Evolutionary conservation across 2,329 filamentous ascomycete genomes (phyloP), one percentile per base, ranked within the genome.

Genomic region (Chaetomiaceae sp.): DNA sequence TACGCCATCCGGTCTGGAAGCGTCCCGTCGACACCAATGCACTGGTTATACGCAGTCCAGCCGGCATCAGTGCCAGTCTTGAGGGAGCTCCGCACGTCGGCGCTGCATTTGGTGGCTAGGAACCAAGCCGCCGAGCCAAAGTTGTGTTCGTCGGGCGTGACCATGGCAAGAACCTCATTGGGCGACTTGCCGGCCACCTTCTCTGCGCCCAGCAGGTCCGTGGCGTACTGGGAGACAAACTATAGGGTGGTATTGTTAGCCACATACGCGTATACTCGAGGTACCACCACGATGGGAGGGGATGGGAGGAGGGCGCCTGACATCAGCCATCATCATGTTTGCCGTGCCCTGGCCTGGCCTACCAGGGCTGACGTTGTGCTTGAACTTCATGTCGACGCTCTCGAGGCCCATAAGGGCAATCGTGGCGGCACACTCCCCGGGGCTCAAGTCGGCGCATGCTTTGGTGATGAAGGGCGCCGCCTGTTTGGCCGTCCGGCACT

Each of bases 361-460:
- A n/a, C 76, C 78, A 1, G 58, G 73, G 71, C 30, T 48, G 59
- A 63, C 44, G 70, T 90, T 89, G 67, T 75, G 78, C 69, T 85
- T 88, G 77, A 81, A 91, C 62, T 79, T 76, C 71, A 91, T 88
- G 57, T 84, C 76, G 20, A 53, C 81, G 1, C 80, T 82, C 72
- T 95, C 90, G 65, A 84, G 84, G 10, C 85, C 80, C 72, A 89
- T 86, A 64, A 90, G 74, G 11, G 84, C 75, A 38, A 94, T 65
- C 14, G 91, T 68, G 20, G 84, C 87, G 6, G 88, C 88, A 65
- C 87, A 83, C 61, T 86, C 80, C 20, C 70, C 75, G 61, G 90
- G 72, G 3, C 67, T 59, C 73, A 89, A 86, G 10, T 74, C 69
- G 16, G 63, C 52, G 67, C 90, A 84, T 32, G 80, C 77, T 6